These are phyloP conservation scores for Lactarius deliciosus DNA, from an alignment of 768 basidiomycete species.

Conservation along the genomic window DNA sequence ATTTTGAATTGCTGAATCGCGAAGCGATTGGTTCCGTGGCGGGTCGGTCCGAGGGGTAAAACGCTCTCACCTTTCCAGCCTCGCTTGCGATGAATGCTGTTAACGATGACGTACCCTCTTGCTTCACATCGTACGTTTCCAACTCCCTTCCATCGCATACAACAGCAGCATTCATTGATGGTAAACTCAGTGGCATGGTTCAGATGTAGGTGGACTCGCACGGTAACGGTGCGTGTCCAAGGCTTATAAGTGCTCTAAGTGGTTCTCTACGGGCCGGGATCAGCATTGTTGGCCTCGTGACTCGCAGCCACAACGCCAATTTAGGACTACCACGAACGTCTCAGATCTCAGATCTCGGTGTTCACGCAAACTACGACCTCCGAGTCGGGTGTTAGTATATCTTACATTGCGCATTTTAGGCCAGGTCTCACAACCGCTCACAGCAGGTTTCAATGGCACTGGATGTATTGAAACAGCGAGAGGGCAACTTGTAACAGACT, in stretches of 20 bases:
- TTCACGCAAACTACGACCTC: not conserved
- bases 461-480: not conserved
- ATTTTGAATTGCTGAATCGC: constrained; percentile 9
- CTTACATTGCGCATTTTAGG: not conserved
- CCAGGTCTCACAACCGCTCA: not conserved
- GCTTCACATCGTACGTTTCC: constrained; percentile 5
- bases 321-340: too few relatives aligned
- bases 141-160: constrained; percentile 13
- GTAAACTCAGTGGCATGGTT: constrained; percentile 19
- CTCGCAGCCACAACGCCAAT: too few relatives aligned
- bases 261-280: not conserved
- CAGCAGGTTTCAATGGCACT: not conserved
- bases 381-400: too few relatives aligned
- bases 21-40: not conserved
- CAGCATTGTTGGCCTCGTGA: too few relatives aligned
- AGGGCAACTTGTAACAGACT: not conserved
- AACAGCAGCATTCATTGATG: constrained; percentile 2
- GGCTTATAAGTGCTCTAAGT: too few relatives aligned
- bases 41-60: not conserved
- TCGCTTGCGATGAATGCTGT: constrained; percentile 16
- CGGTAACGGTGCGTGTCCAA: not conserved
- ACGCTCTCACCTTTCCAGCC: constrained; percentile 18
- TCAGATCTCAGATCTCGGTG: too few relatives aligned
- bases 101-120: not conserved
- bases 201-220: not conserved